phyloP scores from a whole-genome alignment of 2,329 filamentous ascomycete genomes.

The Fusarium musae region DNA sequence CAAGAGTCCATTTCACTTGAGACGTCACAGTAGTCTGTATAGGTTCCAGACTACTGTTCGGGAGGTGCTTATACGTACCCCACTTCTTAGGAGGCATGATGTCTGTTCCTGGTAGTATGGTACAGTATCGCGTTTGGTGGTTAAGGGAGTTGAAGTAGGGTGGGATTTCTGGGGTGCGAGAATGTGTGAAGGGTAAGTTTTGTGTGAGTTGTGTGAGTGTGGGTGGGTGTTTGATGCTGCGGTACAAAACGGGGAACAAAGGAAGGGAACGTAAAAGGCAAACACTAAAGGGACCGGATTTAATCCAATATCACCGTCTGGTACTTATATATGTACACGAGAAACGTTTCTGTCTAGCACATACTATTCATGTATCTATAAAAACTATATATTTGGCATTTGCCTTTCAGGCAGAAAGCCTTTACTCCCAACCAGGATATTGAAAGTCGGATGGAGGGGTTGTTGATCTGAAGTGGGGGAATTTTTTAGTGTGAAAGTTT shows the following conservation, averaged over 20 bases:
- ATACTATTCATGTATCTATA: neutral
- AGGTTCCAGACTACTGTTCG: neutral
- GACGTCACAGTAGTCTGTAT: slow-evolving; percentile 11
- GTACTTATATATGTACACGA: neutral
- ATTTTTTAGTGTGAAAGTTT: slow-evolving; percentile 10
- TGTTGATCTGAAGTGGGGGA: slow-evolving; percentile 23
- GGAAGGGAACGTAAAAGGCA: neutral
- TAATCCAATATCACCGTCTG: neutral
- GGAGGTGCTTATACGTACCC: slow-evolving; percentile 50
- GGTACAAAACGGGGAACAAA: slow-evolving; percentile 36
- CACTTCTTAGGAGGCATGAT: slow-evolving; percentile 59
- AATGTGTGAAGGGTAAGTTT: slow-evolving; percentile 32
- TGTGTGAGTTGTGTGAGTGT: slow-evolving; percentile 36
- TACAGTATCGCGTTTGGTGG: slow-evolving; percentile 10
- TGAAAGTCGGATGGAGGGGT: slow-evolving; percentile 23
- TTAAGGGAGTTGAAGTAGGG: slow-evolving; percentile 14
- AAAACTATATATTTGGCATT: neutral
- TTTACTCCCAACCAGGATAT: neutral
- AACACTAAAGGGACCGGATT: neutral
- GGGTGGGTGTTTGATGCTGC: slow-evolving; percentile 37
- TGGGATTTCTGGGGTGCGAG: slow-evolving; percentile 1
- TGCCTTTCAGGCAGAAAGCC: slow-evolving; percentile 36
- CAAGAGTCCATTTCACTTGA: slow-evolving; percentile 25
- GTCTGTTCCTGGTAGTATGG: slow-evolving; percentile 36
- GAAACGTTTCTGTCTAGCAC: neutral